Evolutionary conservation across 805 yeast species (phyloP).

Genomic region (Suhomyces sp.): DNA sequence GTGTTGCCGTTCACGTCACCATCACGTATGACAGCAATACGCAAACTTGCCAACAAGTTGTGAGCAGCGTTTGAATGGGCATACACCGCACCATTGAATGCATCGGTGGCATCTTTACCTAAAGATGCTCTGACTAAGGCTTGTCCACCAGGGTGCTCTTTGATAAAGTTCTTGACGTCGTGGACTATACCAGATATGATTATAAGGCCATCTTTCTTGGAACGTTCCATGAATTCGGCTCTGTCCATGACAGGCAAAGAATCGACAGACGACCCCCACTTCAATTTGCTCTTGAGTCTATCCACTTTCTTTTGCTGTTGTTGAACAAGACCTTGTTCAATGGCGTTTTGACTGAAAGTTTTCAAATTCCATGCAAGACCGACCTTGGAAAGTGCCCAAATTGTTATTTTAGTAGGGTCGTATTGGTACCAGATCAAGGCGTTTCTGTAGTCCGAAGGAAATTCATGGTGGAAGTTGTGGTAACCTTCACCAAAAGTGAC

Average conservation of each 20-base stretch:
- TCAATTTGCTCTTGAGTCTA: conserved; percentile 54
- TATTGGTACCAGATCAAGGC: conserved; percentile 86
- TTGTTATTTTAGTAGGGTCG: conserved; percentile 73
- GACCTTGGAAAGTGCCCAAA: conserved; percentile 56
- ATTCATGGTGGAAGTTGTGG: conserved; percentile 88
- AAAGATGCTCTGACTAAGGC: conserved; percentile 65
- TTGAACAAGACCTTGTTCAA: conserved; percentile 77
- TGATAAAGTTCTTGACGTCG: conserved; percentile 63
- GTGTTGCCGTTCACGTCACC: conserved; percentile 57
- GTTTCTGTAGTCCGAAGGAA: conserved; percentile 85
- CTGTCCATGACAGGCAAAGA: conserved; percentile 75
- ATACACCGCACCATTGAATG: conserved; percentile 84
- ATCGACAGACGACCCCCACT: conserved; percentile 73
- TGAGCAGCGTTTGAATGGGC: conserved; percentile 86
- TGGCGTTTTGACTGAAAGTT: conserved; percentile 74
- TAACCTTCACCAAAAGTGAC: conserved; percentile 89
- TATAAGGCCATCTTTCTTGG: conserved; percentile 57
- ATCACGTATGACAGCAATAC: conserved; percentile 76
- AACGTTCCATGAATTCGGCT: conserved; percentile 51
- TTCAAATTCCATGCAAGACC: conserved; percentile 74
- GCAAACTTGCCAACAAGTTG: conserved; percentile 75
- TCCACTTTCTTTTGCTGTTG: conserved; percentile 81
- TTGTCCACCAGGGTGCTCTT: conserved; percentile 84
- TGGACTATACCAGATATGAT: conserved; percentile 79
- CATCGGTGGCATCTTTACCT: conserved; percentile 81